Base-by-base conservation (phyloP, 2,329 filamentous ascomycete genomes). In the Pleoardoris graminearum region DNA sequence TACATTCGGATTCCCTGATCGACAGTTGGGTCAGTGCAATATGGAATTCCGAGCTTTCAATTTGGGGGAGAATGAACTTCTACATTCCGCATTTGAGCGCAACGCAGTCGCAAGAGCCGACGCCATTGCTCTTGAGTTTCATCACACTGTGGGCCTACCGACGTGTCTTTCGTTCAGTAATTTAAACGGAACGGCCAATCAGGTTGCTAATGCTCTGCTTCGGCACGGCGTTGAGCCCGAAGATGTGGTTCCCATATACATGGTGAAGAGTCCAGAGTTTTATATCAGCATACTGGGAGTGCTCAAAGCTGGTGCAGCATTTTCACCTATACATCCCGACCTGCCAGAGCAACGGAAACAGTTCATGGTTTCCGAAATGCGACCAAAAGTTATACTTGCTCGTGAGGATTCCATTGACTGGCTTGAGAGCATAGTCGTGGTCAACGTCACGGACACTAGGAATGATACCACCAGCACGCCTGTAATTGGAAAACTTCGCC, bases 241-340 rank as follows among this genome's bases (percentile, higher is more conserved):
- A 37, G 69, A 74, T 16, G 63, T 74, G 7, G 48, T 75, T 6
- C 70, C 72, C 1, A 57, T 75, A n/a, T 65, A 69, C 29, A 66
- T 74, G 12, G 7, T 50, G 3, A 75, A 75, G 48, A 60, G 62
- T 33, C 70, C 71, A 1, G 36, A 63, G 14, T 75, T 68, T 38
- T 75, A 75, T 51, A 69, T 69, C 17, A 69, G 67, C 46, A 63
- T 75, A n/a, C 55, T 75, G 1, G 73, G 70, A 23, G 55, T 74
- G n/a, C 61, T 75, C n/a, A 75, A 75, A 58, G 69, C 71, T 21
- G 73, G 73, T 7, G 71, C 65, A 14, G 71, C 72, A 1, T 75
- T 74, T 45, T 62, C 67, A 1, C 72, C 72, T 7, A 57, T 75
- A 29, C 68, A 75, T 55, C 70, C 66, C 1, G 65, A 66, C 43